phyloP scores from a whole-genome alignment of 2,329 filamentous ascomycete genomes.

The Ustulina deusta region DNA sequence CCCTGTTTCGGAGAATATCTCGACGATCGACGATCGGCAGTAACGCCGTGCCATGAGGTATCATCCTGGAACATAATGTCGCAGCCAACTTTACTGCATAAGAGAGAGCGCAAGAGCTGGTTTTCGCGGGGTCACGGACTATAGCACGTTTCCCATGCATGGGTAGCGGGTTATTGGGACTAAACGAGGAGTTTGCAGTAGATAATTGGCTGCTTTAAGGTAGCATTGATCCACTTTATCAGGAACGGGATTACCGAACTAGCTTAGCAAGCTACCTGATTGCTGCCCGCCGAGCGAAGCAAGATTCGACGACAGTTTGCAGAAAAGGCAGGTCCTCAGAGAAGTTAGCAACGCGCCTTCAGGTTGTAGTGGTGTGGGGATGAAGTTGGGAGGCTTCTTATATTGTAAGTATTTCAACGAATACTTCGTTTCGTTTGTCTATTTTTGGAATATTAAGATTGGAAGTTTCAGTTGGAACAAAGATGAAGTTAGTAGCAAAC shows the following conservation, averaged over 20 bases:
- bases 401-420: background rate
- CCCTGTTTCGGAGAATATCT: conserved; percentile 29
- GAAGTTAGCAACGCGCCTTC: conserved; percentile 10
- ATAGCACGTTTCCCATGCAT: conserved; percentile 14
- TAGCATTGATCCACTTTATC: conserved; percentile 37
- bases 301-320: conserved; percentile 27
- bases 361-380: background rate
- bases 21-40: conserved; percentile 31
- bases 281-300: conserved; percentile 26
- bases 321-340: conserved; percentile 31
- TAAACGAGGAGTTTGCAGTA: conserved; percentile 17
- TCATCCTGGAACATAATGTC: conserved; percentile 21
- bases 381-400: conserved; percentile 2
- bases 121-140: conserved; percentile 15
- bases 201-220: conserved; percentile 13
- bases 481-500: conserved; percentile 17
- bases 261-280: conserved; percentile 34
- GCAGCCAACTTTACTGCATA: conserved; percentile 3
- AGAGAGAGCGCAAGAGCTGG: conserved; percentile 8
- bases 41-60: conserved; percentile 36
- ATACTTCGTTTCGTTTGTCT: background rate
- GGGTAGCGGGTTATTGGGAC: conserved; percentile 9
- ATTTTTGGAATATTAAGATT: background rate
- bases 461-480: conserved; percentile 1
- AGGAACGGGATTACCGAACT: conserved; percentile 34